Evolutionary conservation across 2,329 filamentous ascomycete genomes (phyloP), one percentile per base, ranked within the genome.

Genomic region (Rasamsonia emersonii): DNA sequence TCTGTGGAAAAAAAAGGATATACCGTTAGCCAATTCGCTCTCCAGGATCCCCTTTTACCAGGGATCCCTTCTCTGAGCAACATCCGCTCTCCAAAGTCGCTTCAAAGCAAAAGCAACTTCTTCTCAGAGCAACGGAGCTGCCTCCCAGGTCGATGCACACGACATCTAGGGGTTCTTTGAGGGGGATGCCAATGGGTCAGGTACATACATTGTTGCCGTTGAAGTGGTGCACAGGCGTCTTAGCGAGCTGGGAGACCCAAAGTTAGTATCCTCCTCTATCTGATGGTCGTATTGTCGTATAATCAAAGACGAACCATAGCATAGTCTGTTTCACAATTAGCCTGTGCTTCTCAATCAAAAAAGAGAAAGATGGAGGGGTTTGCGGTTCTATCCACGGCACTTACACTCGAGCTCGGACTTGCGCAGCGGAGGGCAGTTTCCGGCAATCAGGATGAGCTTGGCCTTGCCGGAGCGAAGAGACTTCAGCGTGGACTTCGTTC

Each of bases 181-280:
- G 17, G 27, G 11, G 21, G 14, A 36, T 24, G 16, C 33, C 20
- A 18, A 33, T 23, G 20, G 25, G 38, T 33, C 30, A 16, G 40
- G 36, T 26, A 86, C 89, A 82, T 81, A 96, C 89, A 79, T 96
- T 96, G 81, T 93, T 94, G 59, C 91, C 91, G 53, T 76, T 76
- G 73, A 95, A 96, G 77, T 98, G 91, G 77, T 96, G 89, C 58
- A 96, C 89, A 47, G 82, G 79, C 56, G 82, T 85, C 80, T 96
- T 94, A 65, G 79, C 80, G 57, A 93, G 68, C n/a, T n/a, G n/a
- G n/a, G n/a, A n/a, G n/a, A n/a, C n/a, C 85, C 91, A 91, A 64
- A 77, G 77, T 74, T 88, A 86, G 73, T 85, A 46, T 53, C 30
- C 14, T 10, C 18, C n/a, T 13, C 9, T 29, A 15, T 29, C 13